A percentile compares a stretch with the other conserved stretches of the same genome.
phyloP scores from a whole-genome alignment of 495 filamentous ascomycete genomes.

The Cercophora scortea region DNA sequence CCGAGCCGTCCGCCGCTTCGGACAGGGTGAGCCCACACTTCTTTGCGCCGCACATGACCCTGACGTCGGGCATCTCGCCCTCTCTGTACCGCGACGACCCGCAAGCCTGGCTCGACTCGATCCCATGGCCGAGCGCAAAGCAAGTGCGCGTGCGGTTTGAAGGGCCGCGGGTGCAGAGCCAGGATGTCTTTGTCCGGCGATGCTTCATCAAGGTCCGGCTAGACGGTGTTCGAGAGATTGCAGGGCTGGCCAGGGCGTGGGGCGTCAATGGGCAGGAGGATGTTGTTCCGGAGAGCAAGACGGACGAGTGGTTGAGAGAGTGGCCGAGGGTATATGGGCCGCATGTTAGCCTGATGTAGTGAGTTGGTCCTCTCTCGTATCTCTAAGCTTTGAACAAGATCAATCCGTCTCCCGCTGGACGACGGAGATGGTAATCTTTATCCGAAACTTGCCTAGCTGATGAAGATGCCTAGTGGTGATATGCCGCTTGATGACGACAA shows the following conservation, averaged over 20 bases:
- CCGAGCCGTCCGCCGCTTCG: constrained; percentile 3
- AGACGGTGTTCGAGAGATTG: constrained; percentile 13
- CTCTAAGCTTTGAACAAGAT: neutral
- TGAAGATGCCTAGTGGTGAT: constrained; percentile 13
- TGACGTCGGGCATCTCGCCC: constrained; percentile 18
- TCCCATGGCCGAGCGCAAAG: constrained; percentile 5
- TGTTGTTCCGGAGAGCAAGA: constrained; percentile 5
- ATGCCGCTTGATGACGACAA: constrained; percentile 11
- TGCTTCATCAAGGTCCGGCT: constrained; percentile 17
- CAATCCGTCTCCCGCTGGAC: neutral
- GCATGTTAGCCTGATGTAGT: constrained; percentile 28
- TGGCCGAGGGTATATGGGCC: constrained; percentile 19
- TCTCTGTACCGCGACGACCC: constrained; percentile 10
- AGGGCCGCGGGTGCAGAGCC: constrained; percentile 2
- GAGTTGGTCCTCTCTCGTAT: constrained; percentile 8
- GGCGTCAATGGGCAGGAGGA: constrained; percentile 13
- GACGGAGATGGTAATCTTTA: neutral
- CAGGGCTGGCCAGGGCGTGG: constrained; percentile 12
- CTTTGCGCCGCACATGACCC: constrained; percentile 23
- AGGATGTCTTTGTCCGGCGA: constrained; percentile 20
- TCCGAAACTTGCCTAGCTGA: neutral
- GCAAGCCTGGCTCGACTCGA: constrained; percentile 18
- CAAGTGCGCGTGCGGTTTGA: constrained; percentile 13
- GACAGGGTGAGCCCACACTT: constrained; percentile 10
- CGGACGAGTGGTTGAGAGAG: constrained; percentile 16